Evolutionary conservation across 2,329 filamentous ascomycete species (phyloP), one percentile per base, ranked within the genome.

Genomic region (Mollisiaceae sp.): DNA sequence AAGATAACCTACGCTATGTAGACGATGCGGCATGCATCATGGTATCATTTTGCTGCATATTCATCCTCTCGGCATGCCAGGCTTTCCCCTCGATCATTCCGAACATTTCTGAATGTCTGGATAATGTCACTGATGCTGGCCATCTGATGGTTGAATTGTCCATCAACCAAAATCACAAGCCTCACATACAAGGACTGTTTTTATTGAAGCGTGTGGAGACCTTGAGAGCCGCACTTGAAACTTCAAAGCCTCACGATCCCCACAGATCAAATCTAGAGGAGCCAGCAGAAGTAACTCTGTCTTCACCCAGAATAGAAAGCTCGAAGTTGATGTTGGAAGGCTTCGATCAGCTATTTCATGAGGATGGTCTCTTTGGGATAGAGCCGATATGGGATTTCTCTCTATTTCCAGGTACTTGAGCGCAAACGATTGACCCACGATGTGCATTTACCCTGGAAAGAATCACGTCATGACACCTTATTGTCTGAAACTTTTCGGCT

Each of bases 311-410:
- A 8, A 54, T 52, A 4, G 55, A 41, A 5, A 50, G n/a, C 20
- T 39, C 54, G 9, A 43, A 22, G n/a, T 27, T 62, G 45, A 24
- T 61, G 15, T 65, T 59, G n/a, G 63, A 65, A 35, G 63, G 63
- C 1, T 35, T 65, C 35, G 63, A 65, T 55, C 20, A 39, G 18
- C 47, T 61, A 14, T 54, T 65, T 15, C 60, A 57, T 20, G 63
- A 65, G 11, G 59, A 65, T 36, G 55, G 55, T 11, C 61, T 65
- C 22, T 59, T 52, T 43, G 54, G 59, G 8, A 54, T 65, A 47
- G 63, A 65, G 22, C 59, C 63, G 4, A 62, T 65, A 20, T 65
- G 63, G 63, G 59, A 65, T 22, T 65, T 65, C 38, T 58, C 63
- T 22, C 41, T 62, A 18, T 55, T 59, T 14, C 59, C 59, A 1